Conservation (phyloP, 2,329 filamentous ascomycete species). For the Alternaria incomplexa region DNA sequence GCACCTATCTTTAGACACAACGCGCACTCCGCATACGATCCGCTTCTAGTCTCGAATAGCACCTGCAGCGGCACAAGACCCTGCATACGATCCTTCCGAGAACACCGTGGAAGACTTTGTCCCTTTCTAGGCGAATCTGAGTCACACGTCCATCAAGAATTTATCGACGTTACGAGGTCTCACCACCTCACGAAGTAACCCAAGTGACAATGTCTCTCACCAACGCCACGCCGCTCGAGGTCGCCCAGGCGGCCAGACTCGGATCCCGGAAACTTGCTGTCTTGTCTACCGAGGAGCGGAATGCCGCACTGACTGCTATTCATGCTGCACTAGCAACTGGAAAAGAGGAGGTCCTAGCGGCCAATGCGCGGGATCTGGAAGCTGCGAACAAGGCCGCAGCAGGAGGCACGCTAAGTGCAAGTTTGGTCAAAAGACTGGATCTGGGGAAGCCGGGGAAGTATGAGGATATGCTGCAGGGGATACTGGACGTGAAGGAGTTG, state of each 20-base stretch:
- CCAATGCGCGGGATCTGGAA: constrained; percentile 83
- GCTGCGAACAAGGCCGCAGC: constrained; percentile 75
- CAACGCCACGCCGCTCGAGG: constrained; percentile 78
- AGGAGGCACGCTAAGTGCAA: constrained; percentile 77
- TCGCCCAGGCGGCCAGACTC: constrained; percentile 76
- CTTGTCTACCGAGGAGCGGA: constrained; percentile 76
- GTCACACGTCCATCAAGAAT: neutral
- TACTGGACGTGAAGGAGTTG: constrained; percentile 82
- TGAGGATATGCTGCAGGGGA: constrained; percentile 96
- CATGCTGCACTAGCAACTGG: constrained; percentile 75
- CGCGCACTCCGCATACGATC: neutral
- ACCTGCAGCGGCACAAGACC: constrained; percentile 17
- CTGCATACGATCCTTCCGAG: constrained; percentile 4
- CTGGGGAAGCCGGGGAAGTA: constrained; percentile 87
- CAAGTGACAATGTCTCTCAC: constrained; percentile 75
- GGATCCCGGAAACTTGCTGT: constrained; percentile 85
- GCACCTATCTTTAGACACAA: constrained; percentile 1
- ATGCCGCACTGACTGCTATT: constrained; percentile 83
- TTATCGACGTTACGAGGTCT: constrained; percentile 1
- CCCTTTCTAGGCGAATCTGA: neutral
- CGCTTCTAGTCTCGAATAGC: constrained; percentile 18
- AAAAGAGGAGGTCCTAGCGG: constrained; percentile 78
- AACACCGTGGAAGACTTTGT: neutral
- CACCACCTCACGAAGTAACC: constrained; percentile 21
- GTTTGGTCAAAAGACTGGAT: constrained; percentile 86